Conservation (phyloP, 257 asterid genomes). For the Solanum microdontum region DNA sequence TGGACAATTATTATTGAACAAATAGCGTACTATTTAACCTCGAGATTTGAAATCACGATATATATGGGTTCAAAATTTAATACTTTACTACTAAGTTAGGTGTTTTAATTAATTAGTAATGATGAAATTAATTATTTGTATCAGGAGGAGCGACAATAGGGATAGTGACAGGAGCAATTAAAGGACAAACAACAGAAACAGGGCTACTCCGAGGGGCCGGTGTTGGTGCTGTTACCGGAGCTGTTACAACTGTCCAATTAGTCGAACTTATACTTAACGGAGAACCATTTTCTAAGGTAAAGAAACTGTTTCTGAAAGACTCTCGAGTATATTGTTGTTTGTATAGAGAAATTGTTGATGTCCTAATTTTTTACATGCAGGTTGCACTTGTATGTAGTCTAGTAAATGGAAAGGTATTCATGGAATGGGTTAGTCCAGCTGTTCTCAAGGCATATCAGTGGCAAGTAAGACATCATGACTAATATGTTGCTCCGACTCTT, state of each 20-base stretch:
- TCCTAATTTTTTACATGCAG: conserved; percentile 40
- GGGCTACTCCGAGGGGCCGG: conserved; percentile 80
- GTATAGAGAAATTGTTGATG: neutral
- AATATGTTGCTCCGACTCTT: neutral
- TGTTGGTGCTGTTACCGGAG: conserved; percentile 82
- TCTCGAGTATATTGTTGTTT: too few relatives aligned
- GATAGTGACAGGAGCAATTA: conserved; percentile 65
- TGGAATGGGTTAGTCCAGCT: conserved; percentile 99
- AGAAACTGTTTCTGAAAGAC: too few relatives aligned
- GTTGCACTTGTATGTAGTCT: conserved; percentile 74
- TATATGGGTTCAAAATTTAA: neutral
- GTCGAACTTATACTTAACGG: conserved; percentile 64
- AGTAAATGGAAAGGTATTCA: conserved; percentile 80
- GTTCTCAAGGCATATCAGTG: conserved; percentile 87
- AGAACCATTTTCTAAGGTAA: conserved; percentile 86
- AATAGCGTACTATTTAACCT: neutral
- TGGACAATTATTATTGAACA: too few relatives aligned
- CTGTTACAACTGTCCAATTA: conserved; percentile 75
- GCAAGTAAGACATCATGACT: conserved; percentile 44
- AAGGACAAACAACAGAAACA: conserved; percentile 92
- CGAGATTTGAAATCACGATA: neutral
- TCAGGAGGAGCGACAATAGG: conserved; percentile 82
- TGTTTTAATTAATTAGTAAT: neutral
- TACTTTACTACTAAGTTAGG: neutral
- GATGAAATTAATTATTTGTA: neutral